Conservation (phyloP, 106 monocot species). For the Allium cepa region DNA sequence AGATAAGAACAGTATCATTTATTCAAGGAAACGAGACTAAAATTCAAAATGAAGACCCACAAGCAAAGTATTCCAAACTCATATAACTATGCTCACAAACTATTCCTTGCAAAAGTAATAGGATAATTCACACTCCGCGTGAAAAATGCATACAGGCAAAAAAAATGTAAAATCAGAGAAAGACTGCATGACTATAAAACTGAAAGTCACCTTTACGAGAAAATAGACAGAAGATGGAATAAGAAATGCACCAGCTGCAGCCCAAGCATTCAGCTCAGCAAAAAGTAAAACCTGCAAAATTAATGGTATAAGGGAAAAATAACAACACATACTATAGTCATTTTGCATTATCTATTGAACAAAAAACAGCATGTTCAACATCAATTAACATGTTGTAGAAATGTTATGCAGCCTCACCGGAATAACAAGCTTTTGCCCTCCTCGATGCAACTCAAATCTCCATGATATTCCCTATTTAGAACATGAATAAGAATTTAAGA, state of each 20-base stretch:
- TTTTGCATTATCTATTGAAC: background rate
- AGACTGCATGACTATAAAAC: no score
- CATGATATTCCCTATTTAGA: slow-evolving; percentile 67
- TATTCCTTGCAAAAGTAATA: no score
- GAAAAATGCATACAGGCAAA: no score
- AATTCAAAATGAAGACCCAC: no score
- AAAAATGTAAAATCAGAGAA: no score
- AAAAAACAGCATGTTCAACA: background rate
- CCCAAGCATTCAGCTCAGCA: slow-evolving; percentile 37
- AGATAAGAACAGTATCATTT: no score
- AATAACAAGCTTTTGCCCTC: slow-evolving; percentile 77
- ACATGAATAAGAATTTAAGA: background rate
- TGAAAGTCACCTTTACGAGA: slow-evolving; percentile 57
- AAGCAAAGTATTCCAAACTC: no score
- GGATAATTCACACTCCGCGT: no score
- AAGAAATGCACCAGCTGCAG: slow-evolving; percentile 55
- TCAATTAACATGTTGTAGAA: background rate
- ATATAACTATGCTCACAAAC: no score
- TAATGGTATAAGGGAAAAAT: background rate
- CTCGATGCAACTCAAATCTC: slow-evolving; percentile 91
- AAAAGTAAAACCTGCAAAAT: slow-evolving; percentile 71
- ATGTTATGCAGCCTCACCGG: slow-evolving; percentile 46
- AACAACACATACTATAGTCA: background rate
- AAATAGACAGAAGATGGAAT: slow-evolving; percentile 89
- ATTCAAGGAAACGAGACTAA: no score